Conservation (phyloP, 2,329 filamentous ascomycete species). For the Aspergillus sp. region DNA sequence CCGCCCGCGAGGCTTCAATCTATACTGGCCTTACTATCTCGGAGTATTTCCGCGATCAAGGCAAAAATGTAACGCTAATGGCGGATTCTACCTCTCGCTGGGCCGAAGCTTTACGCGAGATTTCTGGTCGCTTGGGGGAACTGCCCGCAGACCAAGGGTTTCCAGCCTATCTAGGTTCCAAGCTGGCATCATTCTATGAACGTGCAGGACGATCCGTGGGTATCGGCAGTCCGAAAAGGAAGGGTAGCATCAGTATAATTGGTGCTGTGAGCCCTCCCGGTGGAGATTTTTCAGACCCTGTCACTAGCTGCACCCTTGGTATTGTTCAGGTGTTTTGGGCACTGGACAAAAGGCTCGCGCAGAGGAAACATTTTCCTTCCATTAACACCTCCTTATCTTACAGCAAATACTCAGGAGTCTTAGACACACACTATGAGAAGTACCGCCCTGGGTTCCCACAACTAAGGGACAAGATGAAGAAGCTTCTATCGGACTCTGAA, state of each 20-base stretch:
- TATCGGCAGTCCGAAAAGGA: conserved; percentile 82
- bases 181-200: conserved; percentile 98
- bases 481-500: conserved; percentile 90
- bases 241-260: conserved; percentile 94
- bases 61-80: conserved; percentile 99
- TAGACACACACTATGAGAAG: conserved; percentile 94
- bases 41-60: conserved; percentile 96
- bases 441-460: conserved; percentile 91
- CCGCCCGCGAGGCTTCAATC: conserved; percentile 96
- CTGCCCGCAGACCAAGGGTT: conserved; percentile 99
- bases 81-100: conserved; percentile 96
- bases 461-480: conserved; percentile 87
- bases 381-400: conserved; percentile 95
- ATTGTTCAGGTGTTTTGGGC: conserved; percentile 99
- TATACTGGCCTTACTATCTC: conserved; percentile 95
- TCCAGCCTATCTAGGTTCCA: conserved; percentile 93
- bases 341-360: conserved; percentile 98
- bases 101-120: conserved; percentile 97
- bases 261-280: conserved; percentile 95
- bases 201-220: conserved; percentile 85
- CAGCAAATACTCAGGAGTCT: conserved; percentile 87
- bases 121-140: conserved; percentile 97
- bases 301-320: conserved; percentile 87
- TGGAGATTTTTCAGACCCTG: conserved; percentile 98
- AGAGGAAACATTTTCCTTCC: conserved; percentile 98